phyloP scores from a whole-genome alignment of 805 yeast genomes.

The Wickerhamiella occidentalis region DNA sequence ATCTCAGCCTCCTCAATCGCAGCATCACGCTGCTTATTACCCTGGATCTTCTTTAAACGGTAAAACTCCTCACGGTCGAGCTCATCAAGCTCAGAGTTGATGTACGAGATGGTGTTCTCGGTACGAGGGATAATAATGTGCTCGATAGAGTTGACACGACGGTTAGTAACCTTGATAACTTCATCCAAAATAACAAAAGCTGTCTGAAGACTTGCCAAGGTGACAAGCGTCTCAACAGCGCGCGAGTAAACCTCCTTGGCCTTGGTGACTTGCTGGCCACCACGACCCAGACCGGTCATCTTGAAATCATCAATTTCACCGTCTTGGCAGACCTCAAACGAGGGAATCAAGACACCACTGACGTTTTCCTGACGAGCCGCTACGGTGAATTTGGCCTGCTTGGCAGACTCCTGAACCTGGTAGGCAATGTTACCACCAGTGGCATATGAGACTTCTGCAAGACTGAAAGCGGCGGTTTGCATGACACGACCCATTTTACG shows the following conservation, averaged over 20 bases:
- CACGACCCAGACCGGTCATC: slow-evolving; percentile 93
- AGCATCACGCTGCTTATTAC: slow-evolving; percentile 70
- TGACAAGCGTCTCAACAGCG: slow-evolving; percentile 95
- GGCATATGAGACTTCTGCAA: slow-evolving; percentile 95
- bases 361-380: slow-evolving; percentile 91
- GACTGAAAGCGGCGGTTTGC: slow-evolving; percentile 96
- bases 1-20: slow-evolving; percentile 18
- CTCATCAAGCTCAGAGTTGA: slow-evolving; percentile 93
- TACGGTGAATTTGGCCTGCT: slow-evolving; percentile 75
- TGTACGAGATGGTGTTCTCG: slow-evolving; percentile 83
- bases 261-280: slow-evolving; percentile 95
- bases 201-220: slow-evolving; percentile 89
- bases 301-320: slow-evolving; percentile 85
- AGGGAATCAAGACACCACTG: slow-evolving; percentile 88
- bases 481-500: slow-evolving; percentile 95
- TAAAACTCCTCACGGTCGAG: slow-evolving; percentile 97
- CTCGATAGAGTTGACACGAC: slow-evolving; percentile 98
- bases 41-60: slow-evolving; percentile 91
- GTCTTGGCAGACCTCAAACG: slow-evolving; percentile 75
- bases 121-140: slow-evolving; percentile 97
- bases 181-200: slow-evolving; percentile 95
- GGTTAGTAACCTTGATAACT: slow-evolving; percentile 92
- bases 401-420: slow-evolving; percentile 91
- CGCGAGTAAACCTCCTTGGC: slow-evolving; percentile 88
- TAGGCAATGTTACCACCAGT: slow-evolving; percentile 93